Conservation (phyloP, 768 basidiomycete species). For the Dendrothele bispora region DNA sequence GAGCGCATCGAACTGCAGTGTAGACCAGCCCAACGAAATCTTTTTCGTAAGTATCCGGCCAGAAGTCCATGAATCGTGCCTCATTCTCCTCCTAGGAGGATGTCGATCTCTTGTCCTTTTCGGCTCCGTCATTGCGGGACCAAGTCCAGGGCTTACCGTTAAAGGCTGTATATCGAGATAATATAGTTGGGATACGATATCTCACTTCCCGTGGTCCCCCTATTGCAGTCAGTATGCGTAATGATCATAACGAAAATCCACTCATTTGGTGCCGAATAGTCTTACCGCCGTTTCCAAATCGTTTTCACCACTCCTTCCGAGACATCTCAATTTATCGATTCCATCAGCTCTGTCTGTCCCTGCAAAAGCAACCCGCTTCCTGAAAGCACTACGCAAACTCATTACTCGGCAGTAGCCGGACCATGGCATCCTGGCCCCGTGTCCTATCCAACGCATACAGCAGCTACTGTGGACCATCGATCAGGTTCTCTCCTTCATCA, state of each 20-base stretch:
- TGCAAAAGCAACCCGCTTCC: slow-evolving; percentile 77
- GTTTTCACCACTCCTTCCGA: slow-evolving; percentile 54
- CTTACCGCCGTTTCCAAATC: slow-evolving; percentile 75
- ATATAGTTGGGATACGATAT: slow-evolving; percentile 75
- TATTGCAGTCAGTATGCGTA: not conserved
- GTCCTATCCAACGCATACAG: too few relatives aligned
- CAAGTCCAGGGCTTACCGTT: slow-evolving; percentile 61
- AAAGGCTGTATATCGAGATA: slow-evolving; percentile 77
- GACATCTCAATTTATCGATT: slow-evolving; percentile 57
- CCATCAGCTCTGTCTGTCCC: slow-evolving; percentile 69
- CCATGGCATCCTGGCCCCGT: too few relatives aligned
- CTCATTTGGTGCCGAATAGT: slow-evolving; percentile 34
- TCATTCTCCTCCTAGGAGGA: slow-evolving; percentile 68
- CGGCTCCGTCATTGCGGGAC: slow-evolving; percentile 38
- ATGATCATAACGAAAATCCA: not conserved
- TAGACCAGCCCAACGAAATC: slow-evolving; percentile 56
- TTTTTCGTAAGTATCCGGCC: slow-evolving; percentile 56
- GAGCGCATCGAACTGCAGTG: slow-evolving; percentile 32
- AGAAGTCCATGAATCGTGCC: too few relatives aligned
- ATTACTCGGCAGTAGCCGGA: too few relatives aligned
- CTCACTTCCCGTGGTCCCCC: slow-evolving; percentile 44
- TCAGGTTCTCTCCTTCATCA: too few relatives aligned
- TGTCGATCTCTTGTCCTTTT: slow-evolving; percentile 70
- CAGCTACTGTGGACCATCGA: too few relatives aligned
- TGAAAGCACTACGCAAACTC: too few relatives aligned